A percentile compares a stretch with the other conserved stretches of the same genome.
These are phyloP conservation scores for Linnemannia zychae DNA, from an alignment of 192 early-diverging fungal genomes.

Conservation along the genomic window DNA sequence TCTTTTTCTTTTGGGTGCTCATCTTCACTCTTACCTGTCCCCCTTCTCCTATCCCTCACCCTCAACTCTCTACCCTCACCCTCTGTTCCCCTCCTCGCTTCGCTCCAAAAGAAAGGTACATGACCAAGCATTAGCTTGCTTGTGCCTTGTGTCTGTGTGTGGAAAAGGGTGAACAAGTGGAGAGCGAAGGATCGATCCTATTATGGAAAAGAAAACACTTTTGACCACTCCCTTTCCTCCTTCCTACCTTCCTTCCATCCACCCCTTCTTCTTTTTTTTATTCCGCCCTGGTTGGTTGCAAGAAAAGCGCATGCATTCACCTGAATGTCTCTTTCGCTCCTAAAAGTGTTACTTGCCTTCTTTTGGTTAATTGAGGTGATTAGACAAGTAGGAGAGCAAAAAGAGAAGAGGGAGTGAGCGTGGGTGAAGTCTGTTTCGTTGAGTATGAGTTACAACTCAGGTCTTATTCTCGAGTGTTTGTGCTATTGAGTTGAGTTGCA, in stretches of 20 bases:
- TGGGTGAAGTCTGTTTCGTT: background rate
- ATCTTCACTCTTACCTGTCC: conserved; percentile 3
- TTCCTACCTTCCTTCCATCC: background rate
- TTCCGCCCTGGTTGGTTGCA: background rate
- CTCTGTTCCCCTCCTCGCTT: background rate
- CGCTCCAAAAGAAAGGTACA: background rate
- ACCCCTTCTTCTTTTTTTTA: conserved; percentile 9
- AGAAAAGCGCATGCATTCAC: background rate
- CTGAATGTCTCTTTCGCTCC: background rate
- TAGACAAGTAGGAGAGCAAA: background rate
- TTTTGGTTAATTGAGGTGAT: background rate
- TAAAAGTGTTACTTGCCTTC: background rate
- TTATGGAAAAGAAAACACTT: conserved; percentile 1
- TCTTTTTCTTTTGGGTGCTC: background rate
- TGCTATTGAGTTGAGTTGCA: too few species aligned
- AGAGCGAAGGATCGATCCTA: background rate
- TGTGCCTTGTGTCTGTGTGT: background rate
- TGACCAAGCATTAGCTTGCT: background rate
- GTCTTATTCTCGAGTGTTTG: too few species aligned
- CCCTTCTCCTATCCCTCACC: background rate
- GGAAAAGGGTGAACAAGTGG: background rate
- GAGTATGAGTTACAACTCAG: background rate
- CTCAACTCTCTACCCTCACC: too few species aligned
- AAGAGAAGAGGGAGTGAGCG: background rate
- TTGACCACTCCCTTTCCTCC: background rate